phyloP scores from a whole-genome alignment of 768 basidiomycete genomes.

The Kwoniella europaea region DNA sequence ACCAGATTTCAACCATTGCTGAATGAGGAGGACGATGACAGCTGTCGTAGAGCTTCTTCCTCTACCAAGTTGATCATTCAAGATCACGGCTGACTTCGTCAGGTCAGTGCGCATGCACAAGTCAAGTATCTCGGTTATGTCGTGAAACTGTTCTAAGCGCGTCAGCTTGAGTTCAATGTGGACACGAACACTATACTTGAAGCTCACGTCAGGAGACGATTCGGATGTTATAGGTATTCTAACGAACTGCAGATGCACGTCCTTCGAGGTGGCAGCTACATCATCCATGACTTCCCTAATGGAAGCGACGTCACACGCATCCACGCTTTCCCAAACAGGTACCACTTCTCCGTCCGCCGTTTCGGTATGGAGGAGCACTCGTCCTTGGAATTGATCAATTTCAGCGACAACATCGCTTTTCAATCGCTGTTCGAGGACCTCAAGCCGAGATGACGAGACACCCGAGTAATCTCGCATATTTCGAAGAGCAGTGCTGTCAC shows the following conservation, averaged over 20 bases:
- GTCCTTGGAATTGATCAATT: slow-evolving; percentile 78
- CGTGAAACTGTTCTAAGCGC: slow-evolving; percentile 45
- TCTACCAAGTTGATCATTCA: slow-evolving; percentile 91
- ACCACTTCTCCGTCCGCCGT: slow-evolving; percentile 82
- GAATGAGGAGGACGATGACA: slow-evolving; percentile 80
- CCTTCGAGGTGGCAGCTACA: slow-evolving; percentile 43
- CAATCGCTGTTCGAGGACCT: slow-evolving; percentile 86
- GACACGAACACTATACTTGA: not conserved
- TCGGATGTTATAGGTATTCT: slow-evolving; percentile 95
- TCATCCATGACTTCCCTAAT: slow-evolving; percentile 84
- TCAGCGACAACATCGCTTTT: slow-evolving; percentile 86
- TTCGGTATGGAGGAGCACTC: slow-evolving; percentile 87
- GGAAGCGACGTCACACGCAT: slow-evolving; percentile 71
- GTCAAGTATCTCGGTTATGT: slow-evolving; percentile 66
- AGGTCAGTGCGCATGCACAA: slow-evolving; percentile 73
- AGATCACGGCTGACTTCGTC: slow-evolving; percentile 72
- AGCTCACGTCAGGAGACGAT: slow-evolving; percentile 61
- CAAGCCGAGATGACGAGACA: slow-evolving; percentile 85
- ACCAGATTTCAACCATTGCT: slow-evolving; percentile 69
- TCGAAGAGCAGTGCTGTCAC: slow-evolving; percentile 81
- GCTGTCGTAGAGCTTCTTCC: slow-evolving; percentile 92
- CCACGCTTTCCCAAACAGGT: slow-evolving; percentile 92
- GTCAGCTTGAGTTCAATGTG: not conserved
- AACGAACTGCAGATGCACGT: slow-evolving; percentile 73
- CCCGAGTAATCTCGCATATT: slow-evolving; percentile 93